Percentiles rank a stretch among this genome's conserved stretches.
phyloP scores from a whole-genome alignment of 768 basidiomycete species.

The Kwoniella dejecticola region DNA sequence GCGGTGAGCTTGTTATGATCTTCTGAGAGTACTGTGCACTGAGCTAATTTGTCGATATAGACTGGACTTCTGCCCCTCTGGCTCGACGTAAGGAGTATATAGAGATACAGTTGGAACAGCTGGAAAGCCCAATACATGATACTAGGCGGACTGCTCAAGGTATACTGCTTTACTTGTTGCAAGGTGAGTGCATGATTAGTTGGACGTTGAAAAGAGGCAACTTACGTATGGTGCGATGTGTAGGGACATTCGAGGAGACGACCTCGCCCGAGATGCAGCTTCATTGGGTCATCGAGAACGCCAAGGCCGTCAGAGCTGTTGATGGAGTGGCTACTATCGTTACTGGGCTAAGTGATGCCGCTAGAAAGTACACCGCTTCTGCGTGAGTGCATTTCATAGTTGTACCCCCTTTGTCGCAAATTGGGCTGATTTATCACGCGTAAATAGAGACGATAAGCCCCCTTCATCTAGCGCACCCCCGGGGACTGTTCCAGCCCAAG shows the following conservation, averaged over 20 bases:
- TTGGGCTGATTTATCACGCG: no score
- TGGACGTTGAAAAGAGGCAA: constrained; percentile 5
- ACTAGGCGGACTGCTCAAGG: constrained; percentile 84
- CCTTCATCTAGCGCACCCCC: constrained; percentile 1
- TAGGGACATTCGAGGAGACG: constrained; percentile 89
- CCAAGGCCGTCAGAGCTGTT: constrained; percentile 76
- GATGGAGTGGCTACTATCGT: constrained; percentile 82
- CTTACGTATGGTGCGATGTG: background rate
- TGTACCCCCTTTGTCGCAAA: background rate
- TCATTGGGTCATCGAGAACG: constrained; percentile 93
- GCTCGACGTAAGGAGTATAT: constrained; percentile 71
- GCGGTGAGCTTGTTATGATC: constrained; percentile 61
- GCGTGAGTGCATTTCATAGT: constrained; percentile 26
- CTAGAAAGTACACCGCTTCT: constrained; percentile 71
- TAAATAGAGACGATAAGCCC: constrained; percentile 16
- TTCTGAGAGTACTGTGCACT: background rate
- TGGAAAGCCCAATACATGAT: constrained; percentile 83
- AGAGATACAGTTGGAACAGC: constrained; percentile 76
- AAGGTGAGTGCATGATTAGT: constrained; percentile 63
- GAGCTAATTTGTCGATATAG: constrained; percentile 55
- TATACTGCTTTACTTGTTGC: constrained; percentile 82
- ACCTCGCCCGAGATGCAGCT: constrained; percentile 90
- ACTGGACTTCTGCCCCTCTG: constrained; percentile 74
- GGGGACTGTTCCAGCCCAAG: constrained; percentile 26
- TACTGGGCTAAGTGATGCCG: constrained; percentile 86